Conservation (phyloP, 2,329 filamentous ascomycete genomes). For the Nemania sp. region DNA sequence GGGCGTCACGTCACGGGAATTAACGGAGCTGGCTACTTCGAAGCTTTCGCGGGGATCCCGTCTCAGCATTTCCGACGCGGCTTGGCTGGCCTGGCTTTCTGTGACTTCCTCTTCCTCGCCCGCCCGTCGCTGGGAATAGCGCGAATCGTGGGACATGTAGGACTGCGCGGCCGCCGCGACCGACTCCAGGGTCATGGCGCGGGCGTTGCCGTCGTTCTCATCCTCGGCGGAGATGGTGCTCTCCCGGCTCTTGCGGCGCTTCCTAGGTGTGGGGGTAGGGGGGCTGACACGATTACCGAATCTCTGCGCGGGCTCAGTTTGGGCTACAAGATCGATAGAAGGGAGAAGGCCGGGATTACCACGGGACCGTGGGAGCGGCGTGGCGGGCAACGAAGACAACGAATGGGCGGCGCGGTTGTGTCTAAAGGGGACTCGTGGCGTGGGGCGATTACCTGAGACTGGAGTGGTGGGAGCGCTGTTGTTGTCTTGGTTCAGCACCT, state of each 20-base stretch:
- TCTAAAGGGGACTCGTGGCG: slow-evolving; percentile 55
- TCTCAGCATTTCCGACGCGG: slow-evolving; percentile 74
- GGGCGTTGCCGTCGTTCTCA: slow-evolving; percentile 60
- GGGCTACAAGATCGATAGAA: slow-evolving; percentile 64
- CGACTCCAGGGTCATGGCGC: slow-evolving; percentile 54
- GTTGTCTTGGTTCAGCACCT: slow-evolving; percentile 77
- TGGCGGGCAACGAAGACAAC: slow-evolving; percentile 80
- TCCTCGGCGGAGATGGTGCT: slow-evolving; percentile 76
- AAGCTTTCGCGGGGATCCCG: slow-evolving; percentile 58
- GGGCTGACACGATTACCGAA: slow-evolving; percentile 45
- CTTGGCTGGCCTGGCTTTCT: slow-evolving; percentile 77
- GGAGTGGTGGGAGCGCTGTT: slow-evolving; percentile 78
- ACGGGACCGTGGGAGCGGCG: slow-evolving; percentile 61
- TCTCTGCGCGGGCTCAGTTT: slow-evolving; percentile 56
- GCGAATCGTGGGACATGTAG: slow-evolving; percentile 40
- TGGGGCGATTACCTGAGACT: slow-evolving; percentile 49
- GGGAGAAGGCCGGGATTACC: slow-evolving; percentile 60
- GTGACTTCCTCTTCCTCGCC: slow-evolving; percentile 64
- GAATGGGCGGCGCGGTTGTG: slow-evolving; percentile 80
- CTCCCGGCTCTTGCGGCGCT: slow-evolving; percentile 72
- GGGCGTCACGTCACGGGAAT: slow-evolving; percentile 50
- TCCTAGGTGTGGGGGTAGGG: slow-evolving; percentile 50
- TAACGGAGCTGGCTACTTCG: slow-evolving; percentile 50
- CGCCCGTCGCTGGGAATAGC: slow-evolving; percentile 36
- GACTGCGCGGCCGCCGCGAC: slow-evolving; percentile 53